Evolutionary conservation across 768 basidiomycete genomes (phyloP).

Genomic region (Rhizopogon rudus): DNA sequence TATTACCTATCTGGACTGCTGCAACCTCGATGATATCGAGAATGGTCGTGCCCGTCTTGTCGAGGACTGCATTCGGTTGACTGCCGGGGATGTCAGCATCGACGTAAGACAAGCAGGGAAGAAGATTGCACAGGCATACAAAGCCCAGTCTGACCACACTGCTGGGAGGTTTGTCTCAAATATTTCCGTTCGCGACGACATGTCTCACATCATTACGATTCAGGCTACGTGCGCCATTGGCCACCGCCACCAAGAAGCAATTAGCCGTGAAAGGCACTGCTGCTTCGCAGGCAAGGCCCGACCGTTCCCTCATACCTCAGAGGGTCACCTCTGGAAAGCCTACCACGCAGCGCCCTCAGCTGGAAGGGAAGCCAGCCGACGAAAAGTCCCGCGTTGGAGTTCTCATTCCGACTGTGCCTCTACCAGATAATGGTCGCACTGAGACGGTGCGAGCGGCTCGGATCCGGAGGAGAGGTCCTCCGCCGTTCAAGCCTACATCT

Average conservation of each 20-base stretch:
- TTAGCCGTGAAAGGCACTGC: slow-evolving; percentile 43
- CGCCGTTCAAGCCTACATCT: background rate
- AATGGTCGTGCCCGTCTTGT: slow-evolving; percentile 65
- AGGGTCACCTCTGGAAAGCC: no score
- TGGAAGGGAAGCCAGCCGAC: background rate
- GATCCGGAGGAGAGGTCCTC: background rate
- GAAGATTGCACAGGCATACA: slow-evolving; percentile 73
- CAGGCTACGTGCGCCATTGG: slow-evolving; percentile 71
- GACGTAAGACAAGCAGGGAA: slow-evolving; percentile 69
- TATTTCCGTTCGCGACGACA: background rate
- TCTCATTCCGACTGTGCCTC: slow-evolving; percentile 17
- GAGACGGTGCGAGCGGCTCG: background rate
- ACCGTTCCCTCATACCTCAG: no score
- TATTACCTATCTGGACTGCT: slow-evolving; percentile 63
- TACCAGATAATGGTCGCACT: background rate
- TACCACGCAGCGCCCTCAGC: slow-evolving; percentile 1
- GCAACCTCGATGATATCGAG: slow-evolving; percentile 76
- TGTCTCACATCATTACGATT: slow-evolving; percentile 4
- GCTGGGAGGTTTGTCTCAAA: slow-evolving; percentile 49
- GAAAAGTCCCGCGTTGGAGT: slow-evolving; percentile 8
- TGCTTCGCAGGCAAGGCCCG: background rate
- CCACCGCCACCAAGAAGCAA: slow-evolving; percentile 74
- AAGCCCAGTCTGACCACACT: slow-evolving; percentile 50
- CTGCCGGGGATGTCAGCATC: slow-evolving; percentile 68
- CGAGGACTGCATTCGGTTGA: slow-evolving; percentile 61